Conservation (phyloP, 2,329 filamentous ascomycete species). For the Ophiocordyceps sinensis region DNA sequence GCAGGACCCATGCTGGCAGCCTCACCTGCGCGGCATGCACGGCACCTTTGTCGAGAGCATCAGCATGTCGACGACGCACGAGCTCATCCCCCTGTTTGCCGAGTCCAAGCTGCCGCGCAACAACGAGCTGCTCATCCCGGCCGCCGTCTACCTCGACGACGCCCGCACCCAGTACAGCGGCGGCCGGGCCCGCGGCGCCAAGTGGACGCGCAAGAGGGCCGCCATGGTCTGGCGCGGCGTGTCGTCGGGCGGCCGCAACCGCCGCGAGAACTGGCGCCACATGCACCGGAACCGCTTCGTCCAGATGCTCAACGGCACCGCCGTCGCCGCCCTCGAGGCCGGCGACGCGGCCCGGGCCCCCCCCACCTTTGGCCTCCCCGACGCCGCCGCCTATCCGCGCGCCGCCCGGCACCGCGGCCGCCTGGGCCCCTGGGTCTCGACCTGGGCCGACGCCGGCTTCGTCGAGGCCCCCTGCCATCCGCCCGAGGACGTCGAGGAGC, state of each 20-base stretch:
- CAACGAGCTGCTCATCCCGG: constrained; percentile 50
- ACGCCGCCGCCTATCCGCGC: constrained; percentile 27
- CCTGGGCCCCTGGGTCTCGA: constrained; percentile 26
- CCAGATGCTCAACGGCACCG: constrained; percentile 52
- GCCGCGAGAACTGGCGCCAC: constrained; percentile 43
- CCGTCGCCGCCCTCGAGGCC: constrained; percentile 32
- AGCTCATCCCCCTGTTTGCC: constrained; percentile 45
- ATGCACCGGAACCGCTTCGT: constrained; percentile 59
- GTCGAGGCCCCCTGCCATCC: constrained; percentile 21
- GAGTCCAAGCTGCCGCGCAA: constrained; percentile 49
- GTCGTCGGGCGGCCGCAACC: constrained; percentile 42
- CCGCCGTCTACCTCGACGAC: constrained; percentile 47
- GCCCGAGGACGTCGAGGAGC: background rate
- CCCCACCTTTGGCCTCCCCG: constrained; percentile 34
- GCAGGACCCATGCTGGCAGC: constrained; percentile 44
- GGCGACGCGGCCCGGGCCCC: constrained; percentile 18
- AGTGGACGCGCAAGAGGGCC: constrained; percentile 43
- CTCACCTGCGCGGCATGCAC: constrained; percentile 34
- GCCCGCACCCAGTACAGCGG: constrained; percentile 42
- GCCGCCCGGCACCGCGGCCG: constrained; percentile 14
- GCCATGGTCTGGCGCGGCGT: constrained; percentile 49
- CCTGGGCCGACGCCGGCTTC: constrained; percentile 28
- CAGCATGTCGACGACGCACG: constrained; percentile 34
- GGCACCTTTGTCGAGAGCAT: constrained; percentile 42
- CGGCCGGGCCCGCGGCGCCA: constrained; percentile 34